Percentiles rank a stretch among this genome's conserved stretches.
phyloP scores from a whole-genome alignment of 129 eudicot species.

The Tagetes patula region DNA sequence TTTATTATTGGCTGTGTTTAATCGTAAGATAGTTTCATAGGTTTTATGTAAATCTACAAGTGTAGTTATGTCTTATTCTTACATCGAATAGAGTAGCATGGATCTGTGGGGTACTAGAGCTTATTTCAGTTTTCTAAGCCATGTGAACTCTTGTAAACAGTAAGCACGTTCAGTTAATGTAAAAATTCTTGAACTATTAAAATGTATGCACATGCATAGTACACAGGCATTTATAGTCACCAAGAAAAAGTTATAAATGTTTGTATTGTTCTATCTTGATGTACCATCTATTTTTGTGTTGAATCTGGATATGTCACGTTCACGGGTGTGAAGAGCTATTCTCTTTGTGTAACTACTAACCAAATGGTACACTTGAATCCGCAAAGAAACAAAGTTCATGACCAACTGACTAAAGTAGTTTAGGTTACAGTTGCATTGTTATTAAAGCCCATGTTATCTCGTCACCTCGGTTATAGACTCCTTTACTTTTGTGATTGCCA shows the following conservation, averaged over 20 bases:
- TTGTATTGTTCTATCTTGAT: constrained; percentile 10
- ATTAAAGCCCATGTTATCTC: not conserved
- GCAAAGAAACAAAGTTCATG: not conserved
- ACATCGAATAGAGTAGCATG: not conserved
- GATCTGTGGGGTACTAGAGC: constrained; percentile 1
- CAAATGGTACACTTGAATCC: not conserved
- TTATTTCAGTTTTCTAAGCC: constrained; percentile 17
- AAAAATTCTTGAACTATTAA: not conserved
- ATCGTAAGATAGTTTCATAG: not conserved
- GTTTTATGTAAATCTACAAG: constrained; percentile 3
- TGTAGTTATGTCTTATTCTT: not conserved
- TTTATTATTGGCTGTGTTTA: constrained; percentile 3
- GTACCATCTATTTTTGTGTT: constrained; percentile 13
- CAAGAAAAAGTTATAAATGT: constrained; percentile 1
- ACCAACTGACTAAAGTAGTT: constrained; percentile 14
- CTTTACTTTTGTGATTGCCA: not conserved
- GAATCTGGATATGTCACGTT: constrained; percentile 1
- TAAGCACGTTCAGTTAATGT: constrained; percentile 9
- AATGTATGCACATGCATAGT: constrained; percentile 26
- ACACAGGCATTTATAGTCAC: constrained; percentile 17
- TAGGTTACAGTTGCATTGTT: not conserved
- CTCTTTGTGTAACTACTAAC: constrained; percentile 6
- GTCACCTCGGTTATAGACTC: not conserved
- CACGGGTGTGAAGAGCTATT: constrained; percentile 10
- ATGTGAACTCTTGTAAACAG: constrained; percentile 12